Evolutionary conservation across 805 yeast species (phyloP).

Genomic region (Sungouiella thailandica): DNA sequence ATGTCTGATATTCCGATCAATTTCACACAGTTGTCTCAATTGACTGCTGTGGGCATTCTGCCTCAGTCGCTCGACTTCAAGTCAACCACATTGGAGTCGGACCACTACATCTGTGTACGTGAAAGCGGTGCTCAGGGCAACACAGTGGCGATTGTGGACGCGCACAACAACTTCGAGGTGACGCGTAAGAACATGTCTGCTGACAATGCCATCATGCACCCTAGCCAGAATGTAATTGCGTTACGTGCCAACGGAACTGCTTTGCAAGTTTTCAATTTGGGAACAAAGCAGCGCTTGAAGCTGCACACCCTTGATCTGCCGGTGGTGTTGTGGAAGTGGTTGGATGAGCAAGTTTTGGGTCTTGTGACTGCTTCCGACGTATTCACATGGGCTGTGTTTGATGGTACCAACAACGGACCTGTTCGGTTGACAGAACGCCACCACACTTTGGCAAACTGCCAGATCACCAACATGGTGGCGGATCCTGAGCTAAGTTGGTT

Average conservation of each 20-base stretch:
- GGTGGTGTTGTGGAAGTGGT: constrained; percentile 95
- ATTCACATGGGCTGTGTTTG: constrained; percentile 79
- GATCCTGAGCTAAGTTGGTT: constrained; percentile 85
- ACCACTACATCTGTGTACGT: constrained; percentile 79
- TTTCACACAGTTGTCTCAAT: constrained; percentile 90
- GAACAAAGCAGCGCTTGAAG: constrained; percentile 82
- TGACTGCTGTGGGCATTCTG: constrained; percentile 80
- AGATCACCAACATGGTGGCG: constrained; percentile 84
- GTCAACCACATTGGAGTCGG: constrained; percentile 92
- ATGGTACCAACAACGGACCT: constrained; percentile 77
- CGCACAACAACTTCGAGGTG: constrained; percentile 71
- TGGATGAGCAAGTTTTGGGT: constrained; percentile 67
- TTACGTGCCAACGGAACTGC: constrained; percentile 96
- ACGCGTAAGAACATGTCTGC: constrained; percentile 94
- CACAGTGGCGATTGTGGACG: constrained; percentile 90
- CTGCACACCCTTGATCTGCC: constrained; percentile 83
- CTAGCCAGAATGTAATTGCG: constrained; percentile 81
- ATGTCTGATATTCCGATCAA: constrained; percentile 83
- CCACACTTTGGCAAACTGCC: constrained; percentile 69
- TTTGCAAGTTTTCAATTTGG: constrained; percentile 87
- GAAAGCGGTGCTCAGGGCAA: constrained; percentile 61
- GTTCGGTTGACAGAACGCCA: constrained; percentile 78
- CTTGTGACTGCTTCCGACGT: constrained; percentile 74
- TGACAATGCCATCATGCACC: constrained; percentile 96
- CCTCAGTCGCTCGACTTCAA: constrained; percentile 83